Base-by-base conservation (phyloP, 2,329 filamentous ascomycete genomes). In the Sporothrix curviconia region DNA sequence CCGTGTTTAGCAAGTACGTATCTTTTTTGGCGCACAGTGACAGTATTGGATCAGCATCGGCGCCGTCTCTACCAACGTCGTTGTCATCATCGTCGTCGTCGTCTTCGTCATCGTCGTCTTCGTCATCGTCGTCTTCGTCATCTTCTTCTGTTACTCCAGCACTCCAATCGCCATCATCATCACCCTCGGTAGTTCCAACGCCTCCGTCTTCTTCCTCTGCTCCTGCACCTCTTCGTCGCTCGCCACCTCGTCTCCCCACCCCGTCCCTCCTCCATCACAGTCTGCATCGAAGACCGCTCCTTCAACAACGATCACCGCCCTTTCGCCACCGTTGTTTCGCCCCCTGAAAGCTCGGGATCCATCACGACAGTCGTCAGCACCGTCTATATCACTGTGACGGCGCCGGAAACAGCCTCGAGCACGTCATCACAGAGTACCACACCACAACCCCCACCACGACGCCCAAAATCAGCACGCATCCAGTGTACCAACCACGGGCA, bases 1-100 rank as follows among this genome's bases (percentile, higher is more conserved):
- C 46, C 24, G 50, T 43, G 12, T 58, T 58, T 39, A 25, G 28
- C 7, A 19, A 39, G 42, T 58, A 55, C n/a, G 56, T 58, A 36
- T 30, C 43, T 14, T 58, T 50, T 15, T 11, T 55, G 24, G n/a
- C 50, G 11, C 46, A 36, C 12, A 42, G 50, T 15, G 25, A 8
- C 4, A 24, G 24, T 24, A 12, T 17, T 15, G 8, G 4, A 11
- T 24, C 36, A 14, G 36, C 46, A n/a, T n/a, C n/a, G n/a, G n/a
- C n/a, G n/a, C n/a, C n/a, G n/a, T n/a, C n/a, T n/a, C n/a, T n/a
- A n/a, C n/a, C n/a, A n/a, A n/a, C n/a, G n/a, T n/a, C n/a, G n/a
- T n/a, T n/a, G n/a, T n/a, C n/a, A 30, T 24, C 55, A 5, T 15
- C 46, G 9, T 39, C 55, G 22, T 43, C 55, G 15, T 32, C 43